A percentile compares a stretch with the other conserved stretches of the same genome.
These are phyloP conservation scores for Zopfochytrium polystomum DNA, from an alignment of 371 early-diverging fungal species.

Conservation along the genomic window DNA sequence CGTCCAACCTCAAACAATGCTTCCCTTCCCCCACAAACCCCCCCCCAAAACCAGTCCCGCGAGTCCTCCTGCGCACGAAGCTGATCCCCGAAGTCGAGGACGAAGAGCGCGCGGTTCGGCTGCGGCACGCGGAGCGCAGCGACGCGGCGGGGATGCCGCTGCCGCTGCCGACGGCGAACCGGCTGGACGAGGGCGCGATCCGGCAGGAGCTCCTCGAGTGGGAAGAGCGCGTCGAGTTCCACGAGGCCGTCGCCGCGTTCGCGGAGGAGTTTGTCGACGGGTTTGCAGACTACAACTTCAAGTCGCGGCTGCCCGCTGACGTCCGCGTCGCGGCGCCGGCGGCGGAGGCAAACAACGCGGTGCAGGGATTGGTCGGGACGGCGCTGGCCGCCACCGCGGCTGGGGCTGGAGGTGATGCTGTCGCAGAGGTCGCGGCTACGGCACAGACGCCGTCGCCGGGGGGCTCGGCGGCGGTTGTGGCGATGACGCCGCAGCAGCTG, in stretches of 20 bases:
- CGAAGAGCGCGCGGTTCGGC: background rate
- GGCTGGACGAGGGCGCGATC: constrained; percentile 11
- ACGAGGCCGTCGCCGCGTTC: background rate
- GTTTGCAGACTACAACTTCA: constrained; percentile 5
- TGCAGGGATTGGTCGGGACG: background rate
- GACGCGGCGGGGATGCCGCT: background rate
- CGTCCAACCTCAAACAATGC: background rate
- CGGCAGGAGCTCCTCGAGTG: background rate
- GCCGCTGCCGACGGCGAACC: background rate
- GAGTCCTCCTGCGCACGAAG: constrained; percentile 27
- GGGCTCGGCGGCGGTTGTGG: too few relatives aligned
- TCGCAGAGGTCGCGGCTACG: too few relatives aligned
- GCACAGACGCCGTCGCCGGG: too few relatives aligned
- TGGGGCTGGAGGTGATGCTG: too few relatives aligned
- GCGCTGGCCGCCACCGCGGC: background rate
- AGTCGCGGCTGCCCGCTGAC: background rate
- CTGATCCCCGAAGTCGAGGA: constrained; percentile 35
- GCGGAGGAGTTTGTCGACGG: constrained; percentile 4
- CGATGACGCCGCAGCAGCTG: too few relatives aligned
- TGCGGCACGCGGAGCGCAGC: background rate
- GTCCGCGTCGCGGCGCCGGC: background rate
- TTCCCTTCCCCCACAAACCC: background rate
- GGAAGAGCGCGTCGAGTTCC: constrained; percentile 5
- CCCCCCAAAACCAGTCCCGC: constrained; percentile 11
- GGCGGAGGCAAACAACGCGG: background rate